phyloP scores from a whole-genome alignment of 1,284 basidiomycete species.

The Boletellus deceptivus region DNA sequence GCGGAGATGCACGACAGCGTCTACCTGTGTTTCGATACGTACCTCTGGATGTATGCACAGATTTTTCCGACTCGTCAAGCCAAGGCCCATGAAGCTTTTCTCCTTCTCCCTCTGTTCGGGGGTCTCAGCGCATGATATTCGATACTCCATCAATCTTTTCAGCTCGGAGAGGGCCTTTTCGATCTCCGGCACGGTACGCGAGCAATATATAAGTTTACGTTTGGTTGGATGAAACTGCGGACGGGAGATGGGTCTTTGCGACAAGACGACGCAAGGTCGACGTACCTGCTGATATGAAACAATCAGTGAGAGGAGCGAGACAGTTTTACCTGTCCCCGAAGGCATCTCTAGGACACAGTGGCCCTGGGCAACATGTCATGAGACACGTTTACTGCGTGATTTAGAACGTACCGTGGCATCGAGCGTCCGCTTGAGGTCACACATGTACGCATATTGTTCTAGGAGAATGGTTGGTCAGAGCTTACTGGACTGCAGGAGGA shows the following conservation, averaged over 20 bases:
- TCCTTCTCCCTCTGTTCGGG: slow-evolving; percentile 80
- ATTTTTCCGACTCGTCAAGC: slow-evolving; percentile 95
- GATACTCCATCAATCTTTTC: slow-evolving; percentile 92
- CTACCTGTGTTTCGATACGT: slow-evolving; percentile 23
- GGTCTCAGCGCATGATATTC: slow-evolving; percentile 67
- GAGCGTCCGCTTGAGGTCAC: slow-evolving; percentile 94
- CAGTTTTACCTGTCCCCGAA: slow-evolving; percentile 98
- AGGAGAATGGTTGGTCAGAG: slow-evolving; percentile 13
- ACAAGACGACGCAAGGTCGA: background rate
- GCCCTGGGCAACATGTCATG: slow-evolving; percentile 55
- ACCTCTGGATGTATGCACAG: slow-evolving; percentile 96
- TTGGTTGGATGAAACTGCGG: slow-evolving; percentile 85
- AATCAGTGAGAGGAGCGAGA: slow-evolving; percentile 94
- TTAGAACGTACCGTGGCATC: slow-evolving; percentile 70
- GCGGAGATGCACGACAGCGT: background rate
- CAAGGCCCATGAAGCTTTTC: slow-evolving; percentile 83
- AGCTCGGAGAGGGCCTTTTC: slow-evolving; percentile 97
- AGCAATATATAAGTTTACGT: slow-evolving; percentile 98
- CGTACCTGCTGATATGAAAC: slow-evolving; percentile 94
- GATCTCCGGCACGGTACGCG: slow-evolving; percentile 99
- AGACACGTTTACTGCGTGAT: background rate
- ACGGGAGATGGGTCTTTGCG: background rate
- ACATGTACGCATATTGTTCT: slow-evolving; percentile 99
- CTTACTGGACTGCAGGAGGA: background rate
- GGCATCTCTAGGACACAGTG: slow-evolving; percentile 99